These are phyloP conservation scores for Thamnidium elegans DNA, from an alignment of 192 early-diverging fungal species.

Conservation along the genomic window DNA sequence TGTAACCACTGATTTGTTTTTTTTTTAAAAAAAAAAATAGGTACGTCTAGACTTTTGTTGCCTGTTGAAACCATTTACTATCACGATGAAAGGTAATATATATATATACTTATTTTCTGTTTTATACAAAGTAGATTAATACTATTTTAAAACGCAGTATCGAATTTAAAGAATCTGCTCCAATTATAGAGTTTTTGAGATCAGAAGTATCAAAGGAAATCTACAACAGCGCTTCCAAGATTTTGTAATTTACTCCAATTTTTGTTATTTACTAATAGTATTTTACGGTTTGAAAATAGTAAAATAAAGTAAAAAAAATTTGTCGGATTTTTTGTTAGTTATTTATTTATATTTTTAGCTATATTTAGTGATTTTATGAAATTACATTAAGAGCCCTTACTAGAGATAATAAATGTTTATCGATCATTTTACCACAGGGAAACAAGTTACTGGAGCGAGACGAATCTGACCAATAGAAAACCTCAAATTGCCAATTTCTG, in stretches of 20 bases:
- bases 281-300: background rate
- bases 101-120: background rate
- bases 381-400: too few relatives aligned
- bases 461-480: background rate
- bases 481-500: too few relatives aligned
- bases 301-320: too few relatives aligned
- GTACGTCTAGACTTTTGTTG: constrained; percentile 52
- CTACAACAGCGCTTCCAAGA: constrained; percentile 13
- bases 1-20: background rate
- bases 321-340: too few relatives aligned
- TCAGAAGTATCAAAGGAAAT: constrained; percentile 24
- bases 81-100: constrained; percentile 41
- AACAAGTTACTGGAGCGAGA: too few relatives aligned
- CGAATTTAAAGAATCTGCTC: constrained; percentile 20
- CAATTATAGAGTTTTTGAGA: constrained; percentile 17
- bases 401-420: too few relatives aligned
- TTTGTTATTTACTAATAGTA: background rate
- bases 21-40: constrained; percentile 31
- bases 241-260: background rate
- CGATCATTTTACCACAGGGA: too few relatives aligned
- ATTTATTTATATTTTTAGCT: too few relatives aligned
- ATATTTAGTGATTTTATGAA: too few relatives aligned
- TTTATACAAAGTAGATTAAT: background rate
- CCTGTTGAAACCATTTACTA: constrained; percentile 48
- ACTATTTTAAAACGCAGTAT: constrained; percentile 19